Evolutionary conservation across 257 asterid genomes (phyloP).

Genomic region (Agastache rugosa): DNA sequence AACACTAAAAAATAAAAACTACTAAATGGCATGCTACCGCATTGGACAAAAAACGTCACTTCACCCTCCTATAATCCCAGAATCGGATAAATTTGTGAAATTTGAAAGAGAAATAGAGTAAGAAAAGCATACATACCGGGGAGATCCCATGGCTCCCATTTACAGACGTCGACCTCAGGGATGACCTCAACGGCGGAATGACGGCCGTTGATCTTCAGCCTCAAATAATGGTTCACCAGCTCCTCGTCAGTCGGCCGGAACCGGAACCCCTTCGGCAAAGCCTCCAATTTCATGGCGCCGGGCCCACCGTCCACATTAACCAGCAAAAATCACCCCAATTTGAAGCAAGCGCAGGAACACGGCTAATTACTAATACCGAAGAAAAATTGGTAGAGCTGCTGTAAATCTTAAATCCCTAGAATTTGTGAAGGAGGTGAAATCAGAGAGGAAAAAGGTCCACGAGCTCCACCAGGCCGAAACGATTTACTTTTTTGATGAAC

Average conservation of each 20-base stretch:
- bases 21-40: background rate
- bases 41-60: background rate
- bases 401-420: constrained; percentile 14
- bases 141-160: constrained; percentile 95
- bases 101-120: background rate
- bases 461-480: constrained; percentile 33
- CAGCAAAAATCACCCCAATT: constrained; percentile 14
- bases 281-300: constrained; percentile 47
- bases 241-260: constrained; percentile 84
- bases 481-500: constrained; percentile 32
- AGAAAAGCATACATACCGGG: constrained; percentile 53
- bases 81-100: background rate
- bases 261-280: constrained; percentile 77
- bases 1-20: background rate
- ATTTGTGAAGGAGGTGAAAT: background rate
- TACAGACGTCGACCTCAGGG: constrained; percentile 83
- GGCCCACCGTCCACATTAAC: constrained; percentile 25
- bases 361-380: background rate
- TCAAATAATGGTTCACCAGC: constrained; percentile 67
- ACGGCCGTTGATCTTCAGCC: constrained; percentile 74
- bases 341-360: background rate
- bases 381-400: background rate
- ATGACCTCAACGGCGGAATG: constrained; percentile 70
- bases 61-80: background rate
- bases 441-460: constrained; percentile 2